Percentiles rank a stretch among this genome's conserved stretches.
Conservation (phyloP, 805 yeast genomes). For the Myxozyma geophila region DNA sequence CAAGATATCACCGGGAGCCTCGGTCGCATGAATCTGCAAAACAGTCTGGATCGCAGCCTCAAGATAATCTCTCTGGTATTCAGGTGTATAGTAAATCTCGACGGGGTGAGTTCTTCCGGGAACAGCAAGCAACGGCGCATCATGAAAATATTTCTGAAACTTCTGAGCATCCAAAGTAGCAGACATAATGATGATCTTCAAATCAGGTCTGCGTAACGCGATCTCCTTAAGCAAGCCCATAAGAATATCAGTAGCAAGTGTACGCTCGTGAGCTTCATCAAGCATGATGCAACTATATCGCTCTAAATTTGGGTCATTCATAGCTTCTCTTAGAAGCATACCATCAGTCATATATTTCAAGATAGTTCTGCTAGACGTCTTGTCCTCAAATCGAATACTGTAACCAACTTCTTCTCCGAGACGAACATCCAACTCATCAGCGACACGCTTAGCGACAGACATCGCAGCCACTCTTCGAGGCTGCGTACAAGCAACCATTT, state of each 20-base stretch:
- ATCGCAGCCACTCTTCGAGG: constrained; percentile 99
- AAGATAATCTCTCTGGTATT: constrained; percentile 90
- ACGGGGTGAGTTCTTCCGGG: constrained; percentile 99
- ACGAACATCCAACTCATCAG: constrained; percentile 93
- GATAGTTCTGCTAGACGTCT: constrained; percentile 76
- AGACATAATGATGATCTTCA: constrained; percentile 93
- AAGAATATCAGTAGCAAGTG: constrained; percentile 91
- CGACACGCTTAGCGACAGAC: constrained; percentile 97
- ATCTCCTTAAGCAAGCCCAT: constrained; percentile 94
- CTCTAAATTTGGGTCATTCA: constrained; percentile 86
- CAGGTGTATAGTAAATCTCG: constrained; percentile 95
- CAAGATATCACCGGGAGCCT: constrained; percentile 87
- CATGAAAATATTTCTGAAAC: constrained; percentile 84
- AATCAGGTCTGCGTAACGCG: constrained; percentile 76
- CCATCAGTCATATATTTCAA: constrained; percentile 98
- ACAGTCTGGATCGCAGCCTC: constrained; percentile 96
- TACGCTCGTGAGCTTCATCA: constrained; percentile 98
- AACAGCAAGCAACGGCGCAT: constrained; percentile 92
- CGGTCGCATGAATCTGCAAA: constrained; percentile 94
- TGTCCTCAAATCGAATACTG: constrained; percentile 90
- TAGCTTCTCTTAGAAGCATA: constrained; percentile 95
- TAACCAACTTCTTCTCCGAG: constrained; percentile 96
- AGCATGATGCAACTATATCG: constrained; percentile 87
- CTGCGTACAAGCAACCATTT: constrained; percentile 90
- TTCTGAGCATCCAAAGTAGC: constrained; percentile 97